Evolutionary conservation across 1,284 basidiomycete species (phyloP).

Genomic region (Puccinia novopanici): DNA sequence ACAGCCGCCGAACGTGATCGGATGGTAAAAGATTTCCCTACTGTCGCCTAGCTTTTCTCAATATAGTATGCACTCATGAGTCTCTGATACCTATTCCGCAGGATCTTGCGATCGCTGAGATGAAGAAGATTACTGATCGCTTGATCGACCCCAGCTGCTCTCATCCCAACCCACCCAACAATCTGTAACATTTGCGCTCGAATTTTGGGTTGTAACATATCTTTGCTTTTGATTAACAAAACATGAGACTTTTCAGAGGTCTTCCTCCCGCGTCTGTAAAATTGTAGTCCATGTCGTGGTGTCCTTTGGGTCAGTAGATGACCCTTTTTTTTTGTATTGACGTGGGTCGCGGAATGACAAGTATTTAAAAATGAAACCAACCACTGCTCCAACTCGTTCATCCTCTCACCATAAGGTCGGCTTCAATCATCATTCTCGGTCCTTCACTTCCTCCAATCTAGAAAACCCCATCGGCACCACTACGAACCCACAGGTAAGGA

Average conservation of each 20-base stretch:
- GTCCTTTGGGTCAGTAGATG: not conserved
- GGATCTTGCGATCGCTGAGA: conserved; percentile 33
- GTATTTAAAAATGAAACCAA: conserved; percentile 10
- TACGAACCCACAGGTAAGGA: conserved; percentile 23
- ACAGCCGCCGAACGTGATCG: conserved; percentile 18
- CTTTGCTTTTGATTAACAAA: not conserved
- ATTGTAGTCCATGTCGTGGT: too few species aligned
- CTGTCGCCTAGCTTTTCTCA: too few species aligned
- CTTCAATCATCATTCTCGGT: conserved; percentile 22
- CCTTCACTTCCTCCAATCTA: conserved; percentile 22
- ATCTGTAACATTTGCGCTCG: not conserved
- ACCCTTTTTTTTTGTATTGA: not conserved
- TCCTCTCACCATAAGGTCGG: conserved; percentile 8
- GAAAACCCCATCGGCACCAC: conserved; percentile 4
- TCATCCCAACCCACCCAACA: not conserved
- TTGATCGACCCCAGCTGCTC: conserved; percentile 16
- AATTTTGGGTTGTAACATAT: not conserved
- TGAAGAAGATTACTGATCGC: conserved; percentile 39
- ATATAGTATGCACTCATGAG: not conserved
- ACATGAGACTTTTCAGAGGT: not conserved
- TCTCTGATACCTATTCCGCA: not conserved
- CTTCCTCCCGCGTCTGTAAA: not conserved
- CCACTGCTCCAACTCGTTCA: conserved; percentile 22
- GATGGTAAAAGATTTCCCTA: conserved; percentile 8
- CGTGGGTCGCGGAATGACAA: not conserved